Conservation (phyloP, 2,329 filamentous ascomycete genomes). For the Penicillium polonicum region DNA sequence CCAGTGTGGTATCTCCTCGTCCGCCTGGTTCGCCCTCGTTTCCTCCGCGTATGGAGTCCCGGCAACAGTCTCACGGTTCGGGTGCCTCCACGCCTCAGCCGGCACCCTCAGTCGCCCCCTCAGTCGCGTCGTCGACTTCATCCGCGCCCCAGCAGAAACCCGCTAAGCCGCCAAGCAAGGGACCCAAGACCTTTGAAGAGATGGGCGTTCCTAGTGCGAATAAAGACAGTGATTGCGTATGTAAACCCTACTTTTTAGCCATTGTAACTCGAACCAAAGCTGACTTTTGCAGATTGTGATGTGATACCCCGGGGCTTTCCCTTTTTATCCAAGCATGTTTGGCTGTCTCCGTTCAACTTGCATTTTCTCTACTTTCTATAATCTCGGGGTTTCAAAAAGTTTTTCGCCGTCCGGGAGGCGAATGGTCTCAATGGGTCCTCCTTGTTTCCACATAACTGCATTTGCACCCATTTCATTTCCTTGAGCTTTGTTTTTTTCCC, state of each 20-base stretch:
- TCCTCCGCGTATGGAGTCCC: constrained; percentile 36
- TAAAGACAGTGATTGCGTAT: constrained; percentile 86
- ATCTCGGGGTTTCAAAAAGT: constrained; percentile 14
- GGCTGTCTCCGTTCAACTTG: constrained; percentile 9
- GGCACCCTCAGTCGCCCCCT: constrained; percentile 1
- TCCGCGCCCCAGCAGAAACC: constrained; percentile 42
- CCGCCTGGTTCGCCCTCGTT: constrained; percentile 32
- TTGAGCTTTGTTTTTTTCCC: constrained; percentile 1
- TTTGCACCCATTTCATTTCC: constrained; percentile 21
- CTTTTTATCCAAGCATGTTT: constrained; percentile 15
- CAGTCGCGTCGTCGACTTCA: constrained; percentile 21
- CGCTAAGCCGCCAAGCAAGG: constrained; percentile 58
- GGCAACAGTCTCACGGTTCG: constrained; percentile 33
- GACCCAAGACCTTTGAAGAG: constrained; percentile 93
- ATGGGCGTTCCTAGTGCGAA: constrained; percentile 91
- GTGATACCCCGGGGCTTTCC: constrained; percentile 37
- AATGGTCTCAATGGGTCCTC: constrained; percentile 9
- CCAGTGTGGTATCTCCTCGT: constrained; percentile 25
- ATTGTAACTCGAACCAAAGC: background rate
- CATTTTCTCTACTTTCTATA: constrained; percentile 15
- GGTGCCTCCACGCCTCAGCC: constrained; percentile 45
- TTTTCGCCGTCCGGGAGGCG: constrained; percentile 16
- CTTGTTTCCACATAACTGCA: constrained; percentile 19
- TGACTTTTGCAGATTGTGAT: constrained; percentile 39
- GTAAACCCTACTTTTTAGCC: constrained; percentile 30